A percentile compares a stretch with the other conserved stretches of the same genome.
Conservation (phyloP, 495 filamentous ascomycete species). For the Aspergillus biplanus region DNA sequence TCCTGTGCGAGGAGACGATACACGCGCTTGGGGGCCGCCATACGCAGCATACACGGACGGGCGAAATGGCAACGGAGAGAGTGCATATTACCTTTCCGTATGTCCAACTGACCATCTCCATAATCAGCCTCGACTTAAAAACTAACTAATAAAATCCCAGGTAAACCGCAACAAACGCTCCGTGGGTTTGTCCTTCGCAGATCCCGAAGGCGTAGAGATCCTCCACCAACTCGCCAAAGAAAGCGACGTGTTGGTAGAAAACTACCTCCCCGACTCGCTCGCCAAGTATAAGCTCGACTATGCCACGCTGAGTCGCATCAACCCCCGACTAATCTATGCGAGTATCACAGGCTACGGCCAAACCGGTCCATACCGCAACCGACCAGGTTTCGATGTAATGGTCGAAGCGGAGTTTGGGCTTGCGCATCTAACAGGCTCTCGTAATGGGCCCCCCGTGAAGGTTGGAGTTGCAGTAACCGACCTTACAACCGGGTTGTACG, state of each 20-base stretch:
- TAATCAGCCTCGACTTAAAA: neutral
- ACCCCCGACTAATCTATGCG: conserved; percentile 72
- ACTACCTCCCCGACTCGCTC: conserved; percentile 90
- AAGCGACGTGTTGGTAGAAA: conserved; percentile 94
- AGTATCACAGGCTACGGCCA: conserved; percentile 83
- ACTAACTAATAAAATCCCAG: conserved; percentile 41
- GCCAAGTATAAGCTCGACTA: conserved; percentile 92
- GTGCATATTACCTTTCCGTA: conserved; percentile 92
- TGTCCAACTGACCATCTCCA: conserved; percentile 17
- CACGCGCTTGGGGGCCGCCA: conserved; percentile 93
- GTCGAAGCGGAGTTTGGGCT: conserved; percentile 97
- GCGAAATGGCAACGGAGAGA: conserved; percentile 79
- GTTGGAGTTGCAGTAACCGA: conserved; percentile 97
- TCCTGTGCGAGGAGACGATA: conserved; percentile 89
- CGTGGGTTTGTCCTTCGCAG: conserved; percentile 85
- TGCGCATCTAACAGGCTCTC: conserved; percentile 93
- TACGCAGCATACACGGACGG: conserved; percentile 76
- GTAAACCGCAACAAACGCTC: conserved; percentile 98
- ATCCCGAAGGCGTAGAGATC: conserved; percentile 79
- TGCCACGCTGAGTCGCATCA: conserved; percentile 73
- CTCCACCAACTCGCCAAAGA: conserved; percentile 81
- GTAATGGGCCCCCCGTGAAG: conserved; percentile 92
- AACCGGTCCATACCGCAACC: conserved; percentile 84
- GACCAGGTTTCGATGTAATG: conserved; percentile 98
- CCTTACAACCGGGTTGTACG: conserved; percentile 93